A percentile compares a stretch with the other conserved stretches of the same genome.
These are phyloP conservation scores for Chaetomium cochliodes DNA, from an alignment of 495 filamentous ascomycete species.

Conservation along the genomic window DNA sequence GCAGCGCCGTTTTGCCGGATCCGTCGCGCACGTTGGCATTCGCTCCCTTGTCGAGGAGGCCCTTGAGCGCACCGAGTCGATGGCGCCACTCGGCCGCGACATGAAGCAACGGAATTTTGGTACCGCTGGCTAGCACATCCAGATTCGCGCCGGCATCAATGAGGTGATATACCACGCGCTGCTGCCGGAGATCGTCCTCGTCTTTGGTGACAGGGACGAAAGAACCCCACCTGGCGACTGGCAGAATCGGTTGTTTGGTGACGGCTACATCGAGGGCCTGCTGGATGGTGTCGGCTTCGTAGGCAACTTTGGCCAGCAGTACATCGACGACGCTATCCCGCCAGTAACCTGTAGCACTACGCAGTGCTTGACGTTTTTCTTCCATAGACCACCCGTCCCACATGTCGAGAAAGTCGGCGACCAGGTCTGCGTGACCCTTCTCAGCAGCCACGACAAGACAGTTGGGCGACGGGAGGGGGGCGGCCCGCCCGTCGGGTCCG, in stretches of 20 bases:
- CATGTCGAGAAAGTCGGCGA: slow-evolving; percentile 12
- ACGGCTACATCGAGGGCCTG: background rate
- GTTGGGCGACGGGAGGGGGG: background rate
- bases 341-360: background rate
- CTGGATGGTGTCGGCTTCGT: slow-evolving; percentile 8
- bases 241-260: background rate
- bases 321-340: background rate
- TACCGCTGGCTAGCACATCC: background rate
- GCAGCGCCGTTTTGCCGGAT: background rate
- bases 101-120: background rate
- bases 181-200: background rate
- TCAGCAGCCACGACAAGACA: slow-evolving; percentile 2
- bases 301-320: slow-evolving; percentile 4
- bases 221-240: too few relatives aligned
- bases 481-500: background rate
- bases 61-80: background rate
- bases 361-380: background rate
- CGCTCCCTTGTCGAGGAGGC: slow-evolving; percentile 7
- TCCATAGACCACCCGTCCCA: slow-evolving; percentile 7
- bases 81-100: background rate
- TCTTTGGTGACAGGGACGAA: background rate
- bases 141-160: slow-evolving; percentile 2
- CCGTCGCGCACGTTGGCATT: background rate
- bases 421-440: slow-evolving; percentile 6
- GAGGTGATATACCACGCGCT: background rate